Conservation (phyloP, 345 rosid species). For the Corchorus capsularis region DNA sequence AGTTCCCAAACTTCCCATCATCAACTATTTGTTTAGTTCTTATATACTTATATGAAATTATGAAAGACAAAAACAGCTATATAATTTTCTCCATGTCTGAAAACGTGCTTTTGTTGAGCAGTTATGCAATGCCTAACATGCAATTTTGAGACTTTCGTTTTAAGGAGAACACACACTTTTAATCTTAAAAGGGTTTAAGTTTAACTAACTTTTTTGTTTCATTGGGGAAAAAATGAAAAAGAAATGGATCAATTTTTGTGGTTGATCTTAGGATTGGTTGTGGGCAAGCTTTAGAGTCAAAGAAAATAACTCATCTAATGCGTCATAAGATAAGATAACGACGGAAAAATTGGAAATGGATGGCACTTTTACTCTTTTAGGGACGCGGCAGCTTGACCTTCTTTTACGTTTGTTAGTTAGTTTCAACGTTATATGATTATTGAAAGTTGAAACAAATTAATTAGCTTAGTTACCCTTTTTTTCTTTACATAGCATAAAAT, state of each 20-base stretch:
- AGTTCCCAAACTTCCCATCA: neutral
- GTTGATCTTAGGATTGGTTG: neutral
- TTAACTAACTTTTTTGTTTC: no score
- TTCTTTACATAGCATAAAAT: no score
- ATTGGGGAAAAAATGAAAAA: no score
- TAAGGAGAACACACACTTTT: no score
- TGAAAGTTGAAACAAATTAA: no score
- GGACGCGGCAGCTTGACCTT: conserved; percentile 16
- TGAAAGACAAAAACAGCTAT: neutral
- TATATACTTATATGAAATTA: neutral
- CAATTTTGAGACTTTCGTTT: neutral
- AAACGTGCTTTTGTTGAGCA: neutral
- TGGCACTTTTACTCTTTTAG: neutral
- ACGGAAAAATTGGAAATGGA: no score
- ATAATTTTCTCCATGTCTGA: neutral
- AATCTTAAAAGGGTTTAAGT: no score
- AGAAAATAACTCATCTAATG: conserved; percentile 3
- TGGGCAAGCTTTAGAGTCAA: conserved; percentile 10
- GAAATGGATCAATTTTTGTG: neutral
- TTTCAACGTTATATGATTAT: no score
- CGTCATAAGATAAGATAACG: neutral
- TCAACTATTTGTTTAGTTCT: neutral
- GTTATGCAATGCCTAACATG: neutral
- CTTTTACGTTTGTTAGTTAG: neutral
- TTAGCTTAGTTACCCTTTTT: no score